Conservation (phyloP, 345 rosid genomes). For the Barbarea vulgaris region DNA sequence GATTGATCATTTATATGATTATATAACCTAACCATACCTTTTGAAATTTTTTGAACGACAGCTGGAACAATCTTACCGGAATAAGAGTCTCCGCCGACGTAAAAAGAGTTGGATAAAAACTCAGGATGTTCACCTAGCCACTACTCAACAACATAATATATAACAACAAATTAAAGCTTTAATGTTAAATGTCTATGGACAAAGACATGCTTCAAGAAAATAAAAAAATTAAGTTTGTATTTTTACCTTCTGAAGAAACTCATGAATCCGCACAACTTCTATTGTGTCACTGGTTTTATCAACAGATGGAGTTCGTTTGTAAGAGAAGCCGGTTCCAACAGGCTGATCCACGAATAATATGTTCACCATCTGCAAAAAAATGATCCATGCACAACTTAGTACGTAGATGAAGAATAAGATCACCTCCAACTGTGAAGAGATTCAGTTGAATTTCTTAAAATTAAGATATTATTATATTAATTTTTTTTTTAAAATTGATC, state of each 20-base stretch:
- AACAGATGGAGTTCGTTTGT: conserved; percentile 39
- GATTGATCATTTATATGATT: not conserved
- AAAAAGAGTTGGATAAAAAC: conserved; percentile 50
- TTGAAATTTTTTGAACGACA: conserved; percentile 45
- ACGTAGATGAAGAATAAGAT: too few species aligned
- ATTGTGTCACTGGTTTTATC: conserved; percentile 44
- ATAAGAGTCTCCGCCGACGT: conserved; percentile 62
- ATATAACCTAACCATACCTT: conserved; percentile 6
- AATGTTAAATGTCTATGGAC: not conserved
- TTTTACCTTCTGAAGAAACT: conserved; percentile 55
- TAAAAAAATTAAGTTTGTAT: not conserved
- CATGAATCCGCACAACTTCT: conserved; percentile 41
- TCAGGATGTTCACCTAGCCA: conserved; percentile 61
- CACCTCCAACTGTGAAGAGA: too few species aligned
- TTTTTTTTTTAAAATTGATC: too few species aligned
- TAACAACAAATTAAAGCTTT: not conserved
- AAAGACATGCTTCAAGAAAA: not conserved
- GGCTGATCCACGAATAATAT: conserved; percentile 69
- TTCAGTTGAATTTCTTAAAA: too few species aligned
- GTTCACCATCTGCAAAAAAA: conserved; percentile 58
- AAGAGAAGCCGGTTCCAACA: conserved; percentile 74
- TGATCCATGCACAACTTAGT: conserved; percentile 31
- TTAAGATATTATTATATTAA: too few species aligned
- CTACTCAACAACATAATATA: conserved; percentile 26
- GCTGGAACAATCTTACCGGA: conserved; percentile 59